phyloP scores from a whole-genome alignment of 1,284 basidiomycete species.

The Cutaneotrichosporon dermatis region DNA sequence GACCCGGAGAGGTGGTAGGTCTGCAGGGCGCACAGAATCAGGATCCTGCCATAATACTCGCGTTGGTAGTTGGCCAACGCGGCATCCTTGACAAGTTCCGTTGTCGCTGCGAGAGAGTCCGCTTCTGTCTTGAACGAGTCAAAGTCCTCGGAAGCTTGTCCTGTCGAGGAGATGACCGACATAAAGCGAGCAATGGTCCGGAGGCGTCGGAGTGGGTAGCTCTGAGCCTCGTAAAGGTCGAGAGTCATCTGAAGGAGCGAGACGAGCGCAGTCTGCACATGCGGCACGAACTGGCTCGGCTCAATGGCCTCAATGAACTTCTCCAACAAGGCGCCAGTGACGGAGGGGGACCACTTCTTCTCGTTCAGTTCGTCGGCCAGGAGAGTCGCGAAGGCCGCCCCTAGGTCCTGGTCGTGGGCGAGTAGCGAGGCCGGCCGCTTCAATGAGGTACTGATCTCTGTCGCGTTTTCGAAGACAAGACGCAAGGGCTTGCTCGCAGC shows the following conservation, averaged over 20 bases:
- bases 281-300: constrained; percentile 23
- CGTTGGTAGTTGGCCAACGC: constrained; percentile 15
- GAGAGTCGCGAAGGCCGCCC: constrained; percentile 4
- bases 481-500: constrained; percentile 5
- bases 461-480: constrained; percentile 6
- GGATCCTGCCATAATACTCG: constrained; percentile 26
- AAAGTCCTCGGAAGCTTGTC: constrained; percentile 24
- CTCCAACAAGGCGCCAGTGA: constrained; percentile 29
- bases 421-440: constrained; percentile 15
- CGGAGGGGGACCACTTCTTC: not conserved
- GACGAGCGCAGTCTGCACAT: constrained; percentile 24
- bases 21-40: constrained; percentile 26
- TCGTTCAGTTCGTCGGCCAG: constrained; percentile 5
- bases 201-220: constrained; percentile 31
- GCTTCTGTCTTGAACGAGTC: constrained; percentile 1
- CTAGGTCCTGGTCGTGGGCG: constrained; percentile 2
- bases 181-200: constrained; percentile 19
- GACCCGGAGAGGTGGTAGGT: constrained; percentile 30
- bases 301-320: constrained; percentile 22
- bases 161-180: constrained; percentile 21
- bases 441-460: constrained; percentile 17
- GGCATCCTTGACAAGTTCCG: constrained; percentile 21
- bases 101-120: not conserved
- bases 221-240: constrained; percentile 25
- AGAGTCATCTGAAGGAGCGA: constrained; percentile 30